A percentile compares a stretch with the other conserved stretches of the same genome.
phyloP scores from a whole-genome alignment of 768 basidiomycete species.

The Coprinopsis cinerea region DNA sequence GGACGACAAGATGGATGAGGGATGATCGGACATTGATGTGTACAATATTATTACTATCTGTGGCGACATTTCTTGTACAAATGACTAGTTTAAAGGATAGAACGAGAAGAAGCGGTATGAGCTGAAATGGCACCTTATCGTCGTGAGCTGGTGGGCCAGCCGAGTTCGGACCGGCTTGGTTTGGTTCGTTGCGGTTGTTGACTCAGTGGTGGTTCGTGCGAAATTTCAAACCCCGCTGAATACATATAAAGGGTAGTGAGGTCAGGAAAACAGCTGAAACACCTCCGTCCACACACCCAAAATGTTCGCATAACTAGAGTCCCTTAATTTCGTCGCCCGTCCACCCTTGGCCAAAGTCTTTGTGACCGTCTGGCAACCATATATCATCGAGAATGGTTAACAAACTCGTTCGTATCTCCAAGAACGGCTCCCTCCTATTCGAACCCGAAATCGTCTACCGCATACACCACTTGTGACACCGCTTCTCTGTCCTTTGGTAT shows the following conservation, averaged over 20 bases:
- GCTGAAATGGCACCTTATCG: conserved; percentile 9
- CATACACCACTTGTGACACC: conserved; percentile 54
- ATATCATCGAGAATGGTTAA: conserved; percentile 64
- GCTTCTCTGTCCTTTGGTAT: conserved; percentile 17
- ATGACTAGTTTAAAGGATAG: conserved; percentile 10
- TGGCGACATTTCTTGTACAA: conserved; percentile 31
- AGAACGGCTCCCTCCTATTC: conserved; percentile 83
- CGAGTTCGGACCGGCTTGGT: conserved; percentile 10
- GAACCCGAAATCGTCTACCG: conserved; percentile 85
- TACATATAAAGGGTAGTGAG: conserved; percentile 21
- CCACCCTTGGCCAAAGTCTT: conserved; percentile 20
- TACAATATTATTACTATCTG: conserved; percentile 18
- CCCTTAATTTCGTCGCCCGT: conserved; percentile 21
- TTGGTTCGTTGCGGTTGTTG: conserved; percentile 11
- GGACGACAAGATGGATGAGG: conserved; percentile 73
- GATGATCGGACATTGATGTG: conserved; percentile 32
- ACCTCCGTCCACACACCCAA: conserved; percentile 15
- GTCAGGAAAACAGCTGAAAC: conserved; percentile 14
- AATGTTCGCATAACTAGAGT: conserved; percentile 10
- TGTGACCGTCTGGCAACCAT: conserved; percentile 31
- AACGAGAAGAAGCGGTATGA: no score
- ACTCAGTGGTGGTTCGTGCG: conserved; percentile 16
- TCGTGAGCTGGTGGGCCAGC: background rate
- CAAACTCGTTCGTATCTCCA: conserved; percentile 73
- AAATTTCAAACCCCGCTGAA: no score